Percentiles rank a stretch among this genome's conserved stretches.
These are phyloP conservation scores for Cajanus cajan DNA, from an alignment of 306 rosid genomes.

Conservation along the genomic window DNA sequence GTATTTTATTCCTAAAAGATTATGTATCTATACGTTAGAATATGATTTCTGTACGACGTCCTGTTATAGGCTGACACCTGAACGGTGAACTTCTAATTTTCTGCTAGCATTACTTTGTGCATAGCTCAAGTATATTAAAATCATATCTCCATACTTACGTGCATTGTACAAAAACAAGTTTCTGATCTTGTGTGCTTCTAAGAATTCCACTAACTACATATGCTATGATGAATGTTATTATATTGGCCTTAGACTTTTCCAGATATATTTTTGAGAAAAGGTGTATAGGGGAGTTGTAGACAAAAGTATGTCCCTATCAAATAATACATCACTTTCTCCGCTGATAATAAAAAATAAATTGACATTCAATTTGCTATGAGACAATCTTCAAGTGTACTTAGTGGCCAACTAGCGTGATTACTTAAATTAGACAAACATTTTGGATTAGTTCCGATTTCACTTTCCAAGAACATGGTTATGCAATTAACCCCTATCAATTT, in stretches of 20 bases:
- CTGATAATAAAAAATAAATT: neutral
- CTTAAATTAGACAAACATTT: conserved; percentile 28
- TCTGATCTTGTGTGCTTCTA: neutral
- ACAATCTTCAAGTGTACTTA: neutral
- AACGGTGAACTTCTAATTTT: neutral
- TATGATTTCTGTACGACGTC: neutral
- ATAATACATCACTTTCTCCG: conserved; percentile 24
- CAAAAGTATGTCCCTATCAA: conserved; percentile 26
- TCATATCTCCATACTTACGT: neutral
- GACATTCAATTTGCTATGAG: neutral
- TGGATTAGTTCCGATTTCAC: conserved; percentile 25
- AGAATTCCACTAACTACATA: conserved; percentile 31
- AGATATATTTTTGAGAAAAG: conserved; percentile 20
- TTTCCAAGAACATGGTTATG: conserved; percentile 30
- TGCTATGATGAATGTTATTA: neutral
- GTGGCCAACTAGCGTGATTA: conserved; percentile 31
- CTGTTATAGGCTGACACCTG: neutral
- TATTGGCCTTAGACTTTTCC: conserved; percentile 27
- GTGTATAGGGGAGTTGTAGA: neutral
- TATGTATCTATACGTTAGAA: neutral
- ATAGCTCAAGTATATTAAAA: neutral
- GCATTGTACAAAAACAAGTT: neutral
- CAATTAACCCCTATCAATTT: conserved; percentile 20
- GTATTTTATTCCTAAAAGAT: neutral
- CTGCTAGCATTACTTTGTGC: neutral